Base-by-base conservation (phyloP, 306 rosid species). In the Potentilla sterilis region DNA sequence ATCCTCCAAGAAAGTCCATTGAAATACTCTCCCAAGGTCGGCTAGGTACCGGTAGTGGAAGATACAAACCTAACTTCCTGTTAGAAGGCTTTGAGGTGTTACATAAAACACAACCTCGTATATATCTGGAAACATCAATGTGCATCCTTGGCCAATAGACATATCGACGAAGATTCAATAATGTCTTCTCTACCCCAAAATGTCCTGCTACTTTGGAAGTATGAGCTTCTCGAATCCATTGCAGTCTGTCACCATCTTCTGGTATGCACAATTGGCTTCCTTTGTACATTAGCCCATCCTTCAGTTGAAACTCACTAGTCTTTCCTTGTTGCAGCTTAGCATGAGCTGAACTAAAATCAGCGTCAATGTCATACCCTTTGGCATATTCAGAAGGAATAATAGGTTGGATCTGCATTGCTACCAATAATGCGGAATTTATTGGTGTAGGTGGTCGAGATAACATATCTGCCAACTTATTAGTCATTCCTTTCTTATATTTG, bases 1-100 rank as follows among this genome's bases (percentile, higher is more conserved):
- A 32, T 16, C 32, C 75, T 1, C 43, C 5, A 15, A 71, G 34
- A 28, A 67, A 75, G 1, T 75, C 72, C 37, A 65, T 75, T 1
- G 6, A 75, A 6, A 75, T 63, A 4, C 43, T 75, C 22, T 75
- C 72, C 71, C 63, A 65, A 19, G 49, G 79, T 32, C 22, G 47
- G 8, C 10, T 63, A 21, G 40, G 72, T 64, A 75, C 49, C 19
- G 9, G 72, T 9, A 75, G 4, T 47, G 79, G 72, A 9, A 46
- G 34, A 48, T 63, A 65, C 24, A 75, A 2, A 10, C 79, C 38
- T 6, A 75, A 64, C 52, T 65, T 65, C 51, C 63, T 47, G 14
- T 73, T 73, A 0, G 65, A 44, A 46, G 65, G 72, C 10, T 63
- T 75, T 2, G 51, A 75, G 0, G 49, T 75, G 49, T 64, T 75